These are phyloP conservation scores for Fusarium sacchari DNA, from an alignment of 2,329 filamentous ascomycete species.

Conservation along the genomic window DNA sequence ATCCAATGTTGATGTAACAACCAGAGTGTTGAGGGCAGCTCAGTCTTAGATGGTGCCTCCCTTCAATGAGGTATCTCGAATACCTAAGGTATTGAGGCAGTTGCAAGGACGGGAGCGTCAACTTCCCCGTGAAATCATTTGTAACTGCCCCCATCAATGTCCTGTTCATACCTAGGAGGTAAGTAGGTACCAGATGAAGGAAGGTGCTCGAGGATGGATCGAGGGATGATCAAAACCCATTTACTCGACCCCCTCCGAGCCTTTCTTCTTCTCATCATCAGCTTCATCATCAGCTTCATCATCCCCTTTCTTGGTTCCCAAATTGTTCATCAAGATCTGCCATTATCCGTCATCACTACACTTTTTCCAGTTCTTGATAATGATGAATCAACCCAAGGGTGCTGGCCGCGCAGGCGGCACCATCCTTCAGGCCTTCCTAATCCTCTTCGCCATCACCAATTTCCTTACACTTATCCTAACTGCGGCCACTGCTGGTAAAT, in stretches of 20 bases:
- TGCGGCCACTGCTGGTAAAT: conserved; percentile 11
- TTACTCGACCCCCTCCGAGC: not conserved
- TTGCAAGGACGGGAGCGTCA: not conserved
- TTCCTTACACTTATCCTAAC: conserved; percentile 36
- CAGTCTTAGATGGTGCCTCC: not conserved
- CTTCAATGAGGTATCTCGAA: not conserved
- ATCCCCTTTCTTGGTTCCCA: conserved; percentile 6
- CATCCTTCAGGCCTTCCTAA: conserved; percentile 27
- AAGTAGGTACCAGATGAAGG: not conserved
- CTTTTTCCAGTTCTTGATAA: not conserved
- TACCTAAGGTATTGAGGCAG: not conserved
- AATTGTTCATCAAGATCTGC: not conserved
- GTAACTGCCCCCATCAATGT: conserved; percentile 6
- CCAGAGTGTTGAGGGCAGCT: not conserved
- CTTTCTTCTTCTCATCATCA: conserved; percentile 10
- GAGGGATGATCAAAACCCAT: conserved; percentile 5
- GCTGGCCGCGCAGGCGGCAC: conserved; percentile 5
- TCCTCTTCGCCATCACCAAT: conserved; percentile 35
- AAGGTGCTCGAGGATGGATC: not conserved
- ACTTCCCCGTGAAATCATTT: not conserved
- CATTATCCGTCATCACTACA: not conserved
- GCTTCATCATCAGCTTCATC: not conserved
- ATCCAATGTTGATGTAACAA: not conserved
- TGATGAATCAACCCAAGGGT: conserved; percentile 2
- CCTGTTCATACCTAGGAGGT: not conserved